Evolutionary conservation across 202 grass and related monocot species (phyloP).

Genomic region (Hordeum pubiflorum): DNA sequence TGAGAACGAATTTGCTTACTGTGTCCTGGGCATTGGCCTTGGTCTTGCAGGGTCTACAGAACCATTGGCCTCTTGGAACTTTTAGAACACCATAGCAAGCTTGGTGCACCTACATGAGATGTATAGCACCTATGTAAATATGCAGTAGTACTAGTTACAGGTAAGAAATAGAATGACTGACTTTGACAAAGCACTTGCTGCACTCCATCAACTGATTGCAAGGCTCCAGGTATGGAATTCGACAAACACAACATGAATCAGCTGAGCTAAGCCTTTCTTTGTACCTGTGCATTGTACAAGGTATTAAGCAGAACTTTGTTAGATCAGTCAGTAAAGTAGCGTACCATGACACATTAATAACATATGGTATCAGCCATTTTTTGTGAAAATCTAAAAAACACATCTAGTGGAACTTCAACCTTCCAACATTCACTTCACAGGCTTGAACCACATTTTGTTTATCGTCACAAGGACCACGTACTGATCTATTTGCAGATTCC

Average conservation of each 20-base stretch:
- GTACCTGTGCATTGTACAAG: conserved; percentile 39
- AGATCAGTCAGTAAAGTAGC: neutral
- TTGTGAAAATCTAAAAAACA: neutral
- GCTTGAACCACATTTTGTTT: conserved; percentile 27
- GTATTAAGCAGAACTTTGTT: conserved; percentile 28
- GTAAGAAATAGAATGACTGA: conserved; percentile 30
- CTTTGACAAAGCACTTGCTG: conserved; percentile 74
- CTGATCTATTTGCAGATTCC: conserved; percentile 22
- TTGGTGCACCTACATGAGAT: conserved; percentile 79
- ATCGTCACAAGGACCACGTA: conserved; percentile 11
- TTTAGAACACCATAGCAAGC: conserved; percentile 92
- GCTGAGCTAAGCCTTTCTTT: conserved; percentile 38
- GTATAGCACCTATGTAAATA: conserved; percentile 29
- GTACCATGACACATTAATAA: conserved; percentile 7
- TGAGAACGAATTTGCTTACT: conserved; percentile 43
- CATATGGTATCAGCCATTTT: neutral
- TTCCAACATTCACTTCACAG: conserved; percentile 30
- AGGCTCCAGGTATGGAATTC: conserved; percentile 59
- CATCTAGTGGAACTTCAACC: conserved; percentile 34
- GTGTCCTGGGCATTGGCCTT: conserved; percentile 37
- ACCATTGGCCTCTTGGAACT: conserved; percentile 76
- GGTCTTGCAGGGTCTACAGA: conserved; percentile 78
- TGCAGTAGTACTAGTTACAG: conserved; percentile 13
- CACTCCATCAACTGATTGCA: conserved; percentile 72
- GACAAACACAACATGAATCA: conserved; percentile 82